Base-by-base conservation (phyloP, 2,329 filamentous ascomycete species). In the Ceratocystis cacaofunesta region DNA sequence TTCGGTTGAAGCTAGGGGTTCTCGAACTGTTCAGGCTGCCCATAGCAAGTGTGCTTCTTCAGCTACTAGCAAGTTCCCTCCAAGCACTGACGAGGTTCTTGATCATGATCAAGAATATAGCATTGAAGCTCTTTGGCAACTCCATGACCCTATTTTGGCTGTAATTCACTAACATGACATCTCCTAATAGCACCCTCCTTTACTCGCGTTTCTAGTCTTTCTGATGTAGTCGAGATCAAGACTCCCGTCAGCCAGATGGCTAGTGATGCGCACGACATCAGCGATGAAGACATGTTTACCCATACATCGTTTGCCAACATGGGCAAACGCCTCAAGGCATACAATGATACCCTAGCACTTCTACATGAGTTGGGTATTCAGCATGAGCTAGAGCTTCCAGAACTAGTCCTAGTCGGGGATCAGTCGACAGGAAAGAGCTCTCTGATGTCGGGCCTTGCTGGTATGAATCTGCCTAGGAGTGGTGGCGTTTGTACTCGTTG, bases 401-500 rank as follows among this genome's bases (percentile, higher is more conserved):
- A 90, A 69, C 84, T 95, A 8, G 88, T 92, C 5, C 82, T 95
- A 0, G 84, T 95, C 0, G 91, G 91, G 0, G 90, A 95, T 61
- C 91, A 96, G 71, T 89, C 84, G 0, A 87, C 90, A 0, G 92
- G 91, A 0, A 96, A 96, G 72, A 90, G 86, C 0, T 90, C 77
- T 32, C 71, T 82, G 4, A 82, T 82, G 80, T 85, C 85, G 12
- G 85, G 82, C 0, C 81, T 88, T 60, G 79, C 81, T 0, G 87
- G 86, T 3, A 85, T 94, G 28, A 85, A 85, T 22, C 82, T 92
- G 0, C 90, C 90, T 0, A 80, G 87, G 1, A 83, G 81, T 50
- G 81, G 82, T 3, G 87, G 86, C 0, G 88, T 87, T 0, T 95
- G 91, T 71, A 96, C 91, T 0, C 77, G 87, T 0, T 95, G 89